Percentiles rank a stretch among this genome's conserved stretches.
Evolutionary conservation across 257 asterid species (phyloP).

Genomic region (Jaltomata sinuosa): DNA sequence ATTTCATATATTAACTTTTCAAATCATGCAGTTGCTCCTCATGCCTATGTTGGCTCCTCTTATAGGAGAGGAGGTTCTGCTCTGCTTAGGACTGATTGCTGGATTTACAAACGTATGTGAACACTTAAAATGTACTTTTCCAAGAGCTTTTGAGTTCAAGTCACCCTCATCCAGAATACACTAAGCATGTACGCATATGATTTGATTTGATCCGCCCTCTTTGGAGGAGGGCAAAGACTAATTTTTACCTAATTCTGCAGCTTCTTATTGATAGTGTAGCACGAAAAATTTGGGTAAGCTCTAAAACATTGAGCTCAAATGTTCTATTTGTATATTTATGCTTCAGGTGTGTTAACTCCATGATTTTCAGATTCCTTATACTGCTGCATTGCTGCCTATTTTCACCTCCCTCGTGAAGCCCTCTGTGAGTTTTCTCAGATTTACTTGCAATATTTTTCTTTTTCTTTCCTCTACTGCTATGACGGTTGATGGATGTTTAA

Average conservation of each 20-base stretch:
- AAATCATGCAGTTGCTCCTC: neutral
- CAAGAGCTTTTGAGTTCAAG: neutral
- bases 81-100: conserved; percentile 2
- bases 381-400: conserved; percentile 1
- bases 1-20: neutral
- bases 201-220: neutral
- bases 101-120: neutral
- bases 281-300: neutral
- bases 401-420: conserved; percentile 4
- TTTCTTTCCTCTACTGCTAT: neutral
- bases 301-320: neutral
- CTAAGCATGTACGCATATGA: neutral
- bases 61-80: conserved; percentile 10
- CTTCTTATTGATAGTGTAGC: conserved; percentile 1
- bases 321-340: neutral
- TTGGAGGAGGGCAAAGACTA: neutral
- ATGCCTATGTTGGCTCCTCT: conserved; percentile 7
- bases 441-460: neutral
- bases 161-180: neutral
- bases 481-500: neutral
- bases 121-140: neutral
- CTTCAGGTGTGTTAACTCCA: neutral
- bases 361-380: conserved; percentile 3
- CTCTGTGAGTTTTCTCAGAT: neutral
- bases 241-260: conserved; percentile 6